A percentile compares a stretch with the other conserved stretches of the same genome.
Evolutionary conservation across 768 basidiomycete species (phyloP).

Genomic region (Boletus pseudopeckii): DNA sequence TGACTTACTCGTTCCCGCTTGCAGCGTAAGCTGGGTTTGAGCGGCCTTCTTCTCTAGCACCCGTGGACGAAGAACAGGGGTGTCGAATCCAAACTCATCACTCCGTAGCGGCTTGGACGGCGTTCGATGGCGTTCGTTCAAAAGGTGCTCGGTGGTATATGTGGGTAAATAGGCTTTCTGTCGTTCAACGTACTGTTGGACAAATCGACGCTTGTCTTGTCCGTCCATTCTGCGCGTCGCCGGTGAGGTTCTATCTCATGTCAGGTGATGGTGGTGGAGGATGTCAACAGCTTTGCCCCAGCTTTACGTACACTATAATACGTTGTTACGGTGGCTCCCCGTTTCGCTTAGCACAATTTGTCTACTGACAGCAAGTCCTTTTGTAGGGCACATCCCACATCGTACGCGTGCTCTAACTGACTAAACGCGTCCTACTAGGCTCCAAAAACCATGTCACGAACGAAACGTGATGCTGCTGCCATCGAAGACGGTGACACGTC

Average conservation of each 20-base stretch:
- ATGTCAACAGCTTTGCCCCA: background rate
- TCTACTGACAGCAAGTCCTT: background rate
- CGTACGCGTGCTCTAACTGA: background rate
- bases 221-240: constrained; percentile 13
- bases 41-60: constrained; percentile 14
- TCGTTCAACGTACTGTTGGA: constrained; percentile 47
- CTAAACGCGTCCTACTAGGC: background rate
- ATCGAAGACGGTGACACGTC: constrained; percentile 11
- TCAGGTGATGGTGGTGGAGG: background rate
- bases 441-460: background rate
- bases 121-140: constrained; percentile 8
- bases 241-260: background rate
- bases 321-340: background rate
- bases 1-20: background rate
- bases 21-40: background rate
- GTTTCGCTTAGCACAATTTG: constrained; percentile 1
- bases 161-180: constrained; percentile 44
- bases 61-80: constrained; percentile 55
- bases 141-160: constrained; percentile 42
- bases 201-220: constrained; percentile 39
- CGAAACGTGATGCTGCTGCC: constrained; percentile 21
- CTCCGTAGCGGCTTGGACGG: constrained; percentile 8
- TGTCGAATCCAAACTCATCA: constrained; percentile 43
- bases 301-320: constrained; percentile 5
- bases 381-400: background rate